Evolutionary conservation across 2,329 filamentous ascomycete genomes (phyloP), one percentile per base, ranked within the genome.

Genomic region (Aspergillus sp.): DNA sequence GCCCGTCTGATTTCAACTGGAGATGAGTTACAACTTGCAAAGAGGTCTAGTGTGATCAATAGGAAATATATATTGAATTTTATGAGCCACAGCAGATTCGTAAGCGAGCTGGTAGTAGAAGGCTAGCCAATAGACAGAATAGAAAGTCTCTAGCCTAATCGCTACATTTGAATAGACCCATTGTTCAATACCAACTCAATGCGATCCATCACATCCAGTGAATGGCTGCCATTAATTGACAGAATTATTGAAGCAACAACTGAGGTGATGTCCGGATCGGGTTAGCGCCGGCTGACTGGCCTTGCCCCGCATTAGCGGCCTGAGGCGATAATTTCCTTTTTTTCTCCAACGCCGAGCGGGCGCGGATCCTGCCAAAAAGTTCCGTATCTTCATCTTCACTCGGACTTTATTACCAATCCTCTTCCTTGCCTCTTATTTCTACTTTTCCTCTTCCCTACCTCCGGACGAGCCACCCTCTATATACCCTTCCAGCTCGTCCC

Each of bases 1-100:
- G 41, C 47, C 52, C 54, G 15, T 42, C 52, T 54, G 55, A 64
- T 58, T 54, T 66, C 32, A 36, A 53, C 39, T 32, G 54, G 50
- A 53, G 42, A 47, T 59, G 54, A 47, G 36, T 44, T 30, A 48
- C 30, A 49, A 48, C 50, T 54, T 59, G 51, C 52, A 30, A 38
- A 50, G 58, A 52, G 38, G 62, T 63, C 47, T 61, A 57, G 30
- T 47, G 59, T 56, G 48, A 59, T 59, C 51, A 59, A 62, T 63
- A 63, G 41, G 56, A 61, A 65, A 65, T 66, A 66, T 66, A 65
- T 66, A 65, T 62, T 57, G 56, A 60, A 36, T 53, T 52, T 54
- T 60, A 30, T 49, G 42, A 15, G 27, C 42, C 21, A 5, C 30
- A 10, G 2, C 15, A 8, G 21, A 3, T 5, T 1, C 49, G 53